Evolutionary conservation across 192 early-diverging fungal genomes (phyloP).

Genomic region (Chytriomyces sp.): DNA sequence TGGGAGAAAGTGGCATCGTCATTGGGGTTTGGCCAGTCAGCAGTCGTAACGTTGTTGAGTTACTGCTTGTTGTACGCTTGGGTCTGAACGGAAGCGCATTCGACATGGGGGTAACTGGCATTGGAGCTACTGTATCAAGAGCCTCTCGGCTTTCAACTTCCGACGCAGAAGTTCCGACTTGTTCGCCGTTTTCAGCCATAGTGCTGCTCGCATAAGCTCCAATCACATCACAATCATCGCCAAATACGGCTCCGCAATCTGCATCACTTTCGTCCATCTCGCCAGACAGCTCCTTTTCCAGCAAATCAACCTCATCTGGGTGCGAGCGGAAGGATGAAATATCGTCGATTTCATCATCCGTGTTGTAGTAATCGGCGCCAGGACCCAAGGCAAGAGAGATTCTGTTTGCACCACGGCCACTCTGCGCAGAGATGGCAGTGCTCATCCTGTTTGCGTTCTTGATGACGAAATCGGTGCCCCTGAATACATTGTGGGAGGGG

Average conservation of each 20-base stretch:
- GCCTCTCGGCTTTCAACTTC: not conserved
- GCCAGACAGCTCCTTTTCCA: not conserved
- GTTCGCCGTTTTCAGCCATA: too few species aligned
- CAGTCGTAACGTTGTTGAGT: not conserved
- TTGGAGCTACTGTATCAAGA: not conserved
- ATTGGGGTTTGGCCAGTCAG: not conserved
- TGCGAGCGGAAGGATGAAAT: not conserved
- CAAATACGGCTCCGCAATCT: constrained; percentile 8
- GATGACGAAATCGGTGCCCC: constrained; percentile 22
- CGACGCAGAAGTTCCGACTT: too few species aligned
- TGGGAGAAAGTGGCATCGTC: too few species aligned
- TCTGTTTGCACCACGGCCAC: not conserved
- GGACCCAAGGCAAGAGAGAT: not conserved
- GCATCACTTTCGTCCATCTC: not conserved
- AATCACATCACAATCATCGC: not conserved
- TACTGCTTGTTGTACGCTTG: not conserved
- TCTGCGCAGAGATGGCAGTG: constrained; percentile 22
- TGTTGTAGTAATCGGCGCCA: not conserved
- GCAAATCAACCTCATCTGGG: not conserved
- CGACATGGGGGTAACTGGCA: not conserved
- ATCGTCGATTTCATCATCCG: not conserved
- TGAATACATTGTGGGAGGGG: constrained; percentile 6
- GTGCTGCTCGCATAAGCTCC: not conserved
- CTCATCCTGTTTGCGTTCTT: constrained; percentile 27
- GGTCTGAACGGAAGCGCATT: not conserved